Conservation (phyloP, 2,329 filamentous ascomycete species). For the Microsporum canis region DNA sequence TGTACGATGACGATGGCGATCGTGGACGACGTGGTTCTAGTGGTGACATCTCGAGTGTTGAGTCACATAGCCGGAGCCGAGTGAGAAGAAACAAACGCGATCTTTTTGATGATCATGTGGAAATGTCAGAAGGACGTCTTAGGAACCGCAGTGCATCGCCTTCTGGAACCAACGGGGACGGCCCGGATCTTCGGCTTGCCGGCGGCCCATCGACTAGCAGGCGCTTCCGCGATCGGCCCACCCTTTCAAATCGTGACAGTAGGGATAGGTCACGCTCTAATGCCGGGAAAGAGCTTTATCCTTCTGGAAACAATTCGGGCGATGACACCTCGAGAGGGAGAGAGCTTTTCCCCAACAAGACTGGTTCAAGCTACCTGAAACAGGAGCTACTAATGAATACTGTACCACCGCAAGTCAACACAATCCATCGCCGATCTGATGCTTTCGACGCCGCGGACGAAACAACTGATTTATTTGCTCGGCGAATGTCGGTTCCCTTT, state of each 20-base stretch:
- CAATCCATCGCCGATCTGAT: conserved; percentile 38
- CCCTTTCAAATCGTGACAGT: conserved; percentile 17
- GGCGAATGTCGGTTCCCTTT: conserved; percentile 40
- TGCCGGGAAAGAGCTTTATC: conserved; percentile 50
- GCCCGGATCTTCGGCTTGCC: conserved; percentile 21
- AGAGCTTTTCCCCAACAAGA: conserved; percentile 39
- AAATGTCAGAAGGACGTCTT: conserved; percentile 35
- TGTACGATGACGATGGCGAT: conserved; percentile 63
- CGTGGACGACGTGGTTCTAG: conserved; percentile 10
- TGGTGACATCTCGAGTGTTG: conserved; percentile 22
- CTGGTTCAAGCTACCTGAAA: conserved; percentile 32
- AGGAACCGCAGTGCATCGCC: conserved; percentile 52
- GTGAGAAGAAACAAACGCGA: conserved; percentile 22
- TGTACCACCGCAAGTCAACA: conserved; percentile 34
- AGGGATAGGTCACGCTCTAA: conserved; percentile 27
- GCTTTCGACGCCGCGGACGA: conserved; percentile 46
- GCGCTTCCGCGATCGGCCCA: conserved; percentile 35
- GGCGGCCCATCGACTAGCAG: conserved; percentile 28
- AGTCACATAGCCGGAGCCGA: conserved; percentile 22
- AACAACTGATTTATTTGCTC: conserved; percentile 42
- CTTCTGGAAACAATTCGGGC: conserved; percentile 22
- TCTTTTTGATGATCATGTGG: conserved; percentile 30
- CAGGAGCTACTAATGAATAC: conserved; percentile 45
- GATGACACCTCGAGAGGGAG: conserved; percentile 29
- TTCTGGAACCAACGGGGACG: conserved; percentile 40